Base-by-base conservation (phyloP, 1,139 yeast genomes). In the Debaryomyces robertsiae region DNA sequence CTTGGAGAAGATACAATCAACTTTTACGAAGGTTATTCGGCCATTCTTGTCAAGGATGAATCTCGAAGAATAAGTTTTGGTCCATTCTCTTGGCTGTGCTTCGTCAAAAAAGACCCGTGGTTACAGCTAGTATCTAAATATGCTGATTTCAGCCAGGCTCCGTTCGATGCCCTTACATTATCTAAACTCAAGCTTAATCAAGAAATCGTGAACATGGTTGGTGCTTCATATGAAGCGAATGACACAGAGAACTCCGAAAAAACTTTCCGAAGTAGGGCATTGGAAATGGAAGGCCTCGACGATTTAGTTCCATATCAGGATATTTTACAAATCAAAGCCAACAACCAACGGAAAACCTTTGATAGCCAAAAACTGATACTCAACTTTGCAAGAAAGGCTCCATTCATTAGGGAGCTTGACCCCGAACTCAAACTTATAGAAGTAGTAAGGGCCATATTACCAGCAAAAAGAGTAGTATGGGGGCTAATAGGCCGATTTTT, bases 11-110 rank as follows among this genome's bases (percentile, higher is more conserved):
- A 59, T 23, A 40, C 52, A 1, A 59, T 69, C 23, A 67, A 64
- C 43, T 63, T 68, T 36, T 67, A 60, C 43, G 60, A 57, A 11
- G 66, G 63, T 3, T 63, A 58, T 45, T 48, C 61, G 9, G 56
- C 70, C 0, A 42, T 60, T 2, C 55, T 57, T 38, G 41, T 52
- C 16, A 59, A 56, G 38, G 64, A 55, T 13, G 35, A 46, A 2
- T 46, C 58, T 2, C 49, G 71, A 31, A 49, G 66, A 33, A 58
- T 61, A 30, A 58, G 60, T 38, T 63, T 58, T 48, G 77, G 74
- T 1, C 65, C 74, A 0, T 62, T 70, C 38, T 57, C 76, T 1
- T 67, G 76, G 67, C 48, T 69, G 5, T 57, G 77, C 0, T 46
- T 73, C 10, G 50, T 69, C 48, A 55, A 60, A 42, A 60, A 61